Base-by-base conservation (phyloP, 805 yeast genomes). In the Ogataea siamensis region DNA sequence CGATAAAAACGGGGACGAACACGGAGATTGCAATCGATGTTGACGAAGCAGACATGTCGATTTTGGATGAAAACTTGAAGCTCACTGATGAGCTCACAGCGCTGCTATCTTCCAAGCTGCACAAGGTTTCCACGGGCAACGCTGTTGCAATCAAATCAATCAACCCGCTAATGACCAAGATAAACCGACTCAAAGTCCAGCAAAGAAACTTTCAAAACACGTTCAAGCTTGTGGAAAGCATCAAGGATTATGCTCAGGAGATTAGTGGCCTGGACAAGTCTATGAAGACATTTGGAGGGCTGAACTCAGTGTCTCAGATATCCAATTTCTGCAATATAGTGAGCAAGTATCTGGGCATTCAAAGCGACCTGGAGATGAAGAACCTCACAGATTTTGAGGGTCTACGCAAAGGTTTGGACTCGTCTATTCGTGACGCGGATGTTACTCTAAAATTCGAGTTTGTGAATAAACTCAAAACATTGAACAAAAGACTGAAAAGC, bases 31-130 rank as follows among this genome's bases (percentile, higher is more conserved):
- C 37, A 11, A 45, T 78, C 18, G 89, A 83, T 51, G 66, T 79
- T 2, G 89, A 84, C 52, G 91, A 83, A 56, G 88, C 89, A 2
- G 96, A 87, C 50, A 80, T 87, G 22, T 80, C 87, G 2, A 88
- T 88, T 4, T 70, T 88, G 21, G 83, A 86, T 36, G 93, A 84
- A 53, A 80, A 83, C 37, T 67, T 89, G 22, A 60, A 69, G 33
- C 73, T 77, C 37, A 75, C 87, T 3, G 72, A 74, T 26, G 68
- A 67, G 13, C 61, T 87, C 27, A 74, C 87, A 7, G 54, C 60
- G 2, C 62, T 72, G 29, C 79, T 88, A 39, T 66, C 76, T 8
- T 61, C 63, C 18, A 78, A 87, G 2, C 66, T 87, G 28, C 66
- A 59, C 20, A 67, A 64, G 33, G 72, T 88, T 37, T 68, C 80